Conservation (phyloP, 495 filamentous ascomycete genomes). For the Daldinia vernicosa region DNA sequence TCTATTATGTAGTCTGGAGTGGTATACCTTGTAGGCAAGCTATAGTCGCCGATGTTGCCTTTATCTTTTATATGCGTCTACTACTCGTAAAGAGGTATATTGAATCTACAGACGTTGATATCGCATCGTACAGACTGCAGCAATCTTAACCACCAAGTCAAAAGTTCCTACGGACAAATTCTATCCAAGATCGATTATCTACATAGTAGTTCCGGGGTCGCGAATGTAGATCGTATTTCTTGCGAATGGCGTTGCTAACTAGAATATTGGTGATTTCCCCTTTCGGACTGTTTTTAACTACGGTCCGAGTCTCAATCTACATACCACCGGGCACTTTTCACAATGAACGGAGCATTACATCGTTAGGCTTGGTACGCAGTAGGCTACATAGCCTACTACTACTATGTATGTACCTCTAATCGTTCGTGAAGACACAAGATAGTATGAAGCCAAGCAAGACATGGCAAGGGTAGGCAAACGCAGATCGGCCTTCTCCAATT, state of each 20-base stretch:
- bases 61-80: not conserved
- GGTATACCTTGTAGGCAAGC: not conserved
- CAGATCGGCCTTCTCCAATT: slow-evolving; percentile 41
- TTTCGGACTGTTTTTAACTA: slow-evolving; percentile 27
- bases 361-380: not conserved
- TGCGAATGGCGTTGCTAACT: slow-evolving; percentile 24
- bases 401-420: not conserved
- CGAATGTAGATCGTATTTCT: slow-evolving; percentile 4
- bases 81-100: not conserved
- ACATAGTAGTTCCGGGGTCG: slow-evolving; percentile 1
- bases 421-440: slow-evolving; percentile 4
- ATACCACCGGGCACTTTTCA: slow-evolving; percentile 2
- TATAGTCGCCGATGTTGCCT: not conserved
- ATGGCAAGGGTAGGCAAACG: slow-evolving; percentile 13
- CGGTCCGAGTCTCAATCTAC: slow-evolving; percentile 16
- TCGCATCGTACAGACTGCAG: not conserved
- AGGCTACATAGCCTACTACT: slow-evolving; percentile 1
- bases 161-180: not conserved
- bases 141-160: not conserved
- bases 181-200: not conserved
- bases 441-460: slow-evolving; percentile 3
- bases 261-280: slow-evolving; percentile 25
- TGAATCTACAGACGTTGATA: not conserved
- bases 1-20: not conserved
- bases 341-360: slow-evolving; percentile 6